Percentiles rank a stretch among this genome's conserved stretches.
phyloP scores from a whole-genome alignment of 176 grass and related monocot genomes.

The Dactylis glomerata region DNA sequence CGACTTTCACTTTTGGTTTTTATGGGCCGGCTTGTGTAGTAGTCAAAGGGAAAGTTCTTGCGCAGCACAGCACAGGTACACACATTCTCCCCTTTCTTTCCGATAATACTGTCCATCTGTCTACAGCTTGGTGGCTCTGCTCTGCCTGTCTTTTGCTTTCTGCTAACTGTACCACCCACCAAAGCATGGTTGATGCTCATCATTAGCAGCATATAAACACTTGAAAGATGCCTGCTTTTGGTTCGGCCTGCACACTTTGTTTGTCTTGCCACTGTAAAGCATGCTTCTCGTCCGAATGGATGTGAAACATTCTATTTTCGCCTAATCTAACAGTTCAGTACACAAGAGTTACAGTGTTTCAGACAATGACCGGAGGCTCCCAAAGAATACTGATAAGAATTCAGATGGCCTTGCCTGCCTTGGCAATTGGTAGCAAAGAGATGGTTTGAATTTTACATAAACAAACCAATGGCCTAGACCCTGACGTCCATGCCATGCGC shows the following conservation, averaged over 20 bases:
- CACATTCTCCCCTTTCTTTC: not conserved
- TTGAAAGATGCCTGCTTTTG: conserved; percentile 12
- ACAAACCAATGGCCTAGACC: not conserved
- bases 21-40: not conserved
- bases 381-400: not conserved
- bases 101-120: not conserved
- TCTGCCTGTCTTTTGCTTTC: conserved; percentile 1
- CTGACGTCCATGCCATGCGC: not conserved
- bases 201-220: conserved; percentile 13
- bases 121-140: conserved; percentile 15
- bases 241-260: not conserved
- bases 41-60: conserved; percentile 29
- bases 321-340: not conserved
- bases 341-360: not conserved
- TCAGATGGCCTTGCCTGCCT: not conserved
- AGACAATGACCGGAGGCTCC: not conserved
- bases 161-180: conserved; percentile 5
- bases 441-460: not conserved
- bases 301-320: not conserved
- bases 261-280: not conserved
- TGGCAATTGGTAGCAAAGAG: not conserved
- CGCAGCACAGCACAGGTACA: not conserved
- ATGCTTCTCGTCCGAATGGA: not conserved
- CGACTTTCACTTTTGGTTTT: conserved; percentile 28
- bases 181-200: conserved; percentile 28